Percentiles rank a stretch among this genome's conserved stretches.
These are phyloP conservation scores for Lentinula detonsa DNA, from an alignment of 768 basidiomycete species.

Conservation along the genomic window DNA sequence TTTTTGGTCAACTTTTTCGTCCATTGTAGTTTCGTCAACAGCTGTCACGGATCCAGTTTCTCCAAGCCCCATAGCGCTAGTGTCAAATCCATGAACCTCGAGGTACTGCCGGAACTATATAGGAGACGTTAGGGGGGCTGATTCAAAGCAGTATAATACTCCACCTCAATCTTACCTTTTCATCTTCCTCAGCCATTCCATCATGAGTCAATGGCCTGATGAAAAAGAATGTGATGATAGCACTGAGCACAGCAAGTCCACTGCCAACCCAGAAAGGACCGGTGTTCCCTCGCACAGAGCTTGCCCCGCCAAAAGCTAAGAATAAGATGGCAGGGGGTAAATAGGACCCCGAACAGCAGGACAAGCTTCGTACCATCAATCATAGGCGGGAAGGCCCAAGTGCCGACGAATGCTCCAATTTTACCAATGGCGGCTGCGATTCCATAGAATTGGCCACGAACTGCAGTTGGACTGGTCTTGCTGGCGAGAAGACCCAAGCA, in stretches of 20 bases:
- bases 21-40: not conserved
- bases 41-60: not conserved
- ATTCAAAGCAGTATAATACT: not conserved
- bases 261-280: constrained; percentile 89
- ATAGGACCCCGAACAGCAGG: not conserved
- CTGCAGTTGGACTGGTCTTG: constrained; percentile 81
- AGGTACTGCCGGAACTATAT: constrained; percentile 78
- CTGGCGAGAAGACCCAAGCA: constrained; percentile 79
- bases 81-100: constrained; percentile 74
- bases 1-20: constrained; percentile 3
- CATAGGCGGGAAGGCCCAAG: constrained; percentile 71
- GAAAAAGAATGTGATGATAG: constrained; percentile 64
- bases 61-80: constrained; percentile 58
- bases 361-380: constrained; percentile 40
- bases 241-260: constrained; percentile 74
- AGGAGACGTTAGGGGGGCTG: not conserved
- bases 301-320: constrained; percentile 58
- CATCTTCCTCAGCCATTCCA: constrained; percentile 76
- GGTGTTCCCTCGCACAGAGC: constrained; percentile 55
- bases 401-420: constrained; percentile 78
- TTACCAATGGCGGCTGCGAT: constrained; percentile 83
- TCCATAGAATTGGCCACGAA: constrained; percentile 85
- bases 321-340: constrained; percentile 6
- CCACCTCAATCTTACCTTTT: constrained; percentile 32
- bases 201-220: constrained; percentile 71